Base-by-base conservation (phyloP, 768 basidiomycete species). In the Boletus insuetus region DNA sequence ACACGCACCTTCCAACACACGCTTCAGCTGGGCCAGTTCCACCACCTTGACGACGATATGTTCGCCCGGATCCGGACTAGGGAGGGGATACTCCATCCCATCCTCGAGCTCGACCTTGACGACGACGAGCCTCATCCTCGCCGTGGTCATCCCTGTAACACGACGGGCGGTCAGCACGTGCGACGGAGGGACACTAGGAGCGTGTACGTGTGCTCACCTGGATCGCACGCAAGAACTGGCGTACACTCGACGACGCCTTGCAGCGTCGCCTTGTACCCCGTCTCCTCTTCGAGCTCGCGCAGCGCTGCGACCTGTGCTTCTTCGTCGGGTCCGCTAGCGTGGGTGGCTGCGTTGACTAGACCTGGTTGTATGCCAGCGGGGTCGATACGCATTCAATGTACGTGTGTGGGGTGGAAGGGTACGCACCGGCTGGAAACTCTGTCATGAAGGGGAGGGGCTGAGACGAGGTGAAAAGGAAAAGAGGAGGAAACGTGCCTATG, bases 221-320 rank as follows among this genome's bases (percentile, higher is more conserved):
- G 89, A 67, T 93, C 89, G 56, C 70, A 74, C 35, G 87, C 87
- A 24, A 87, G 65, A 22, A 85, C 61, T 4, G 86, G 83, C 8
- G 84, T 83, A 2, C 79, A 74, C 56, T 91, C 82, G 32, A 88
- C 64, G 31, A 94, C 77, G 47, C 77, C 69, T 11, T 73, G 53
- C 44, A 65, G 60, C 48, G 80, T 75, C 3, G 87, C 88, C 49
- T 79, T 83, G 72, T 83, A 96, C 6, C 95, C 95, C 3, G 95
- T 97, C 71, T 98, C 96, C 73, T 98, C 96, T 64, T 85, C 79
- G 14, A 98, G 80, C 69, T 98, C 96, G 20, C 96, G 83, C 37
- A 94, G 78, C 1, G 94, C 95, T 2, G 93, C 82, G 17, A 80
- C 73, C 70, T 89, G 90, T 0, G 91, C 78, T 1, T 86, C 83